A percentile compares a stretch with the other conserved stretches of the same genome.
phyloP scores from a whole-genome alignment of 2,329 filamentous ascomycete species.

The Claviceps sp. region DNA sequence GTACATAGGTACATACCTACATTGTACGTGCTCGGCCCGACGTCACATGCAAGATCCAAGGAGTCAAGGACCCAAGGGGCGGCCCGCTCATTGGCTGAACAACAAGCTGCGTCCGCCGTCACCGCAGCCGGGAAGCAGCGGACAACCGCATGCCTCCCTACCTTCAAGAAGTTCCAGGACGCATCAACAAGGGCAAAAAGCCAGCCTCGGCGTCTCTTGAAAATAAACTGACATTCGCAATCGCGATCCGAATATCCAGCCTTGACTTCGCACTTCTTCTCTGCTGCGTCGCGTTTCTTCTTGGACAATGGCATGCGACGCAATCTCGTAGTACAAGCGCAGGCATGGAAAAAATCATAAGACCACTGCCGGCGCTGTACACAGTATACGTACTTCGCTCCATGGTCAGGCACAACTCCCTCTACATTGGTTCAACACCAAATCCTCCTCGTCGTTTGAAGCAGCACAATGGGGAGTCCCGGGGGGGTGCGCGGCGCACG shows the following conservation, averaged over 20 bases:
- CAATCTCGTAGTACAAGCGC: neutral
- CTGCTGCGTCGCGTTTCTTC: neutral
- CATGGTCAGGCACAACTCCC: constrained; percentile 52
- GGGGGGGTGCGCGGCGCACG: constrained; percentile 72
- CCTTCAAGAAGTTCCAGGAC: too few species aligned
- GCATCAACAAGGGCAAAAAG: neutral
- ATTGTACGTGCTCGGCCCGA: too few species aligned
- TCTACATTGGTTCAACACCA: constrained; percentile 89
- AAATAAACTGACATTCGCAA: neutral
- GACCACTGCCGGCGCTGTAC: constrained; percentile 75
- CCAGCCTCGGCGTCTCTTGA: neutral
- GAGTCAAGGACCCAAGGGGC: too few species aligned
- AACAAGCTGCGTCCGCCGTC: neutral
- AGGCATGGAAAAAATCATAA: constrained; percentile 29
- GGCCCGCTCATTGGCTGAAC: neutral
- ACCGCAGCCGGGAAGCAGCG: neutral
- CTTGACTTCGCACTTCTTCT: neutral
- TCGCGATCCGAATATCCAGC: neutral
- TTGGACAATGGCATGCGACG: neutral
- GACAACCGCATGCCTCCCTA: too few species aligned
- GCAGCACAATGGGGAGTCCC: constrained; percentile 79
- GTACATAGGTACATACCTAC: too few species aligned
- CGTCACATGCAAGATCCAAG: too few species aligned
- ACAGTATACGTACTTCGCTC: constrained; percentile 88
- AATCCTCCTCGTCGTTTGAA: constrained; percentile 71